These are phyloP conservation scores for Pseudogymnoascus sp. DNA, from an alignment of 2,329 filamentous ascomycete genomes.

Conservation along the genomic window DNA sequence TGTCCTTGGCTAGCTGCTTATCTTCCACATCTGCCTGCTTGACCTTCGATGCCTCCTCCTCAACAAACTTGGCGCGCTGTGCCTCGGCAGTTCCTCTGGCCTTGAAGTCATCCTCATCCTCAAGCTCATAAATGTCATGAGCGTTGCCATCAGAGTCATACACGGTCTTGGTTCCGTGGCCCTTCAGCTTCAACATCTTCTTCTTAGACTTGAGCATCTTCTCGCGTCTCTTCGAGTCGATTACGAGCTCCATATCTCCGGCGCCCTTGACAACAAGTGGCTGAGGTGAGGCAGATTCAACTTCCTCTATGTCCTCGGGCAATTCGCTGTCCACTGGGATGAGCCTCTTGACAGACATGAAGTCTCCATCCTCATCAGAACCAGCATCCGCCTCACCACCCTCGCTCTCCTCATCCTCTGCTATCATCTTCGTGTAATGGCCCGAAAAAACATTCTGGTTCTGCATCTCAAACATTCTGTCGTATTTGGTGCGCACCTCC, in stretches of 20 bases:
- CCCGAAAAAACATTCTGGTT: conserved; percentile 94
- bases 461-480: conserved; percentile 93
- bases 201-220: conserved; percentile 95
- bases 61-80: conserved; percentile 71
- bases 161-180: conserved; percentile 74
- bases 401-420: conserved; percentile 44
- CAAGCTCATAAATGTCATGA: conserved; percentile 80
- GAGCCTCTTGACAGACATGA: conserved; percentile 84
- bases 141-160: conserved; percentile 89
- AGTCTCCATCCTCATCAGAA: conserved; percentile 68
- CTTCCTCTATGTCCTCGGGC: conserved; percentile 32
- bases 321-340: conserved; percentile 61
- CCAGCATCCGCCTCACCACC: conserved; percentile 35
- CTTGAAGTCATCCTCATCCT: conserved; percentile 74
- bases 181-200: conserved; percentile 84
- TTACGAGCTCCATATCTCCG: conserved; percentile 64
- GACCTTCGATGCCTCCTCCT: conserved; percentile 65
- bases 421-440: conserved; percentile 84
- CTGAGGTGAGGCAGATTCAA: conserved; percentile 33
- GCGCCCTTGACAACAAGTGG: conserved; percentile 59
- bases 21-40: conserved; percentile 71
- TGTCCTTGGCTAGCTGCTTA: conserved; percentile 71
- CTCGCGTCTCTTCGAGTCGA: conserved; percentile 92
- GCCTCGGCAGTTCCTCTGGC: conserved; percentile 66
- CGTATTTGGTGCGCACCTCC: conserved; percentile 84